Evolutionary conservation across 805 yeast genomes (phyloP).

Genomic region (Saccharomycopsis amapae): DNA sequence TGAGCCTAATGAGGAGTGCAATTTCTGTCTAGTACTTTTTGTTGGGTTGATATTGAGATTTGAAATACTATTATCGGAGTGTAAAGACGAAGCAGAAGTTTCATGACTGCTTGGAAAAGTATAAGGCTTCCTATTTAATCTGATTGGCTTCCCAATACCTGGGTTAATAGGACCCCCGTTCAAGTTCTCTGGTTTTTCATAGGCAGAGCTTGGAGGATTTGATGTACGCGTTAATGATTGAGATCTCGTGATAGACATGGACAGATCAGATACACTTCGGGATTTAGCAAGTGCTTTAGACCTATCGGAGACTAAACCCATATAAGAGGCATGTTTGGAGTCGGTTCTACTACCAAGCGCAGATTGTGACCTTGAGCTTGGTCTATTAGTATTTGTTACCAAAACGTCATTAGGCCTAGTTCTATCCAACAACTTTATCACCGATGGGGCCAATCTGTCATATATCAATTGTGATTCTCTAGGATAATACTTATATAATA

Average conservation of each 20-base stretch:
- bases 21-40: not conserved
- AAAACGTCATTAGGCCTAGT: conserved; percentile 36
- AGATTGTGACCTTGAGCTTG: not conserved
- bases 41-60: not conserved
- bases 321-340: not conserved
- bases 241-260: not conserved
- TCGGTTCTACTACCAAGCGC: not conserved
- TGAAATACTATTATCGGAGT: not conserved
- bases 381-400: not conserved
- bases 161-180: not conserved
- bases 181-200: too few relatives aligned
- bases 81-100: too few relatives aligned
- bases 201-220: not conserved
- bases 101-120: not conserved
- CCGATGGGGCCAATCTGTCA: conserved; percentile 23
- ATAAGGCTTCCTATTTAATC: conserved; percentile 3
- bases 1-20: not conserved
- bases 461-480: conserved; percentile 38
- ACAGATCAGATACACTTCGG: not conserved
- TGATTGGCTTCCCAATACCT: conserved; percentile 7
- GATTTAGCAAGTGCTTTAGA: conserved; percentile 3
- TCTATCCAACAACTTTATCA: conserved; percentile 55
- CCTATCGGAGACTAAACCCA: not conserved
- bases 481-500: conserved; percentile 48
- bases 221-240: not conserved